A percentile compares a stretch with the other conserved stretches of the same genome.
Conservation (phyloP, 139 green algal species). For the Chlamydomonas sp. region DNA sequence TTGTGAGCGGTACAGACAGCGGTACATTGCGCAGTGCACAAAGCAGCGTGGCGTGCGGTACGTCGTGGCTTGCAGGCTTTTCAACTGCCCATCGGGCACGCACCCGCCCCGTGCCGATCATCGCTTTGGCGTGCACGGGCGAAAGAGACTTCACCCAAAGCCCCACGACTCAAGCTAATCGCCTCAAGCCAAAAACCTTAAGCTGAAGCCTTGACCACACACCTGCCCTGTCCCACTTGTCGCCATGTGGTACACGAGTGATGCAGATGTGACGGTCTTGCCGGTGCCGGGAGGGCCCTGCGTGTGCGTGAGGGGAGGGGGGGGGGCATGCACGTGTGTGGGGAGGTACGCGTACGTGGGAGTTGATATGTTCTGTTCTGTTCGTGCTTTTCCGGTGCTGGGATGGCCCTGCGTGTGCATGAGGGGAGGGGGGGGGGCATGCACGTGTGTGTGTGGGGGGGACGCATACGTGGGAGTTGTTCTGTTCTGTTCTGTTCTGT, state of each 20-base stretch:
- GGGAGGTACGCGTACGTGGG: too few relatives aligned
- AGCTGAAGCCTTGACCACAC: conserved; percentile 7
- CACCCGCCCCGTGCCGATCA: background rate
- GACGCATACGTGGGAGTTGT: too few relatives aligned
- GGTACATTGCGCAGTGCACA: too few relatives aligned
- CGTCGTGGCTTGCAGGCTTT: too few relatives aligned
- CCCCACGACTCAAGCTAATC: background rate
- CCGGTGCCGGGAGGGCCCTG: conserved; percentile 91
- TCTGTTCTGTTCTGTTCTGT: too few relatives aligned
- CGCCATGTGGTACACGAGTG: conserved; percentile 92
- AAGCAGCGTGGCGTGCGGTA: too few relatives aligned
- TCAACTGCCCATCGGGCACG: background rate
- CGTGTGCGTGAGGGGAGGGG: conserved; percentile 54
- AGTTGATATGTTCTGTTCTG: too few relatives aligned
- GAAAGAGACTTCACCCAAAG: background rate
- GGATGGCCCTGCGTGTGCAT: conserved; percentile 77
- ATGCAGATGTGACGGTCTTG: conserved; percentile 96
- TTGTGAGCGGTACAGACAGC: too few relatives aligned
- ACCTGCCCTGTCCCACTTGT: conserved; percentile 36
- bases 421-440: too few relatives aligned
- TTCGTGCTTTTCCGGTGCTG: conserved; percentile 97
- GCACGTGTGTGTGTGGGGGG: too few relatives aligned
- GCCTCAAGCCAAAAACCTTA: background rate
- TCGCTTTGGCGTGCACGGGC: too few relatives aligned
- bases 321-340: too few relatives aligned